phyloP scores from a whole-genome alignment of 768 basidiomycete species.

The Leccinellum rugosiceps region DNA sequence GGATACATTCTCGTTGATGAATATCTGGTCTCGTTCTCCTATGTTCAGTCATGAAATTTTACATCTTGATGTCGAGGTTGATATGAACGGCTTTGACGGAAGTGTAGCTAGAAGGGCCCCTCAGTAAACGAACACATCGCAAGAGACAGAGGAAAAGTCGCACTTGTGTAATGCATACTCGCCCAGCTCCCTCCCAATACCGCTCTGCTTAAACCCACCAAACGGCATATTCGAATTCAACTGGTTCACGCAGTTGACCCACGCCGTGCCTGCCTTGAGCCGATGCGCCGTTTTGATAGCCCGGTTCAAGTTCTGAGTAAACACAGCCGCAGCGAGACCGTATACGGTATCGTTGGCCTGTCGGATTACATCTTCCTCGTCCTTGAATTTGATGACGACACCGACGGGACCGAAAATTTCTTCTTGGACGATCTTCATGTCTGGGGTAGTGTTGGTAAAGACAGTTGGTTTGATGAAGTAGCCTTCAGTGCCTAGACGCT shows the following conservation, averaged over 20 bases:
- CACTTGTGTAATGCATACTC: conserved; percentile 65
- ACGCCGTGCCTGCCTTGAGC: conserved; percentile 79
- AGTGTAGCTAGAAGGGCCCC: conserved; percentile 14
- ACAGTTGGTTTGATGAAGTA: conserved; percentile 77
- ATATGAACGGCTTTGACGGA: conserved; percentile 37
- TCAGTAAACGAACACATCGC: neutral
- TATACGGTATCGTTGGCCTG: conserved; percentile 86
- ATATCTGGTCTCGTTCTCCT: neutral
- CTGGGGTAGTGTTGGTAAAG: conserved; percentile 60
- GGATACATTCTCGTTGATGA: neutral
- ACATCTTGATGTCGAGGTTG: conserved; percentile 39
- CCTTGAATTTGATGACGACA: conserved; percentile 73
- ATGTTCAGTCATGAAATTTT: neutral
- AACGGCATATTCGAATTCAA: conserved; percentile 55
- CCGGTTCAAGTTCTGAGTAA: conserved; percentile 73
- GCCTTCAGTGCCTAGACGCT: conserved; percentile 53
- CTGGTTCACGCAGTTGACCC: conserved; percentile 45
- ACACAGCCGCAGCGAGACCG: conserved; percentile 86
- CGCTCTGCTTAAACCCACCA: conserved; percentile 83
- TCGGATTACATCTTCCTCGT: conserved; percentile 59
- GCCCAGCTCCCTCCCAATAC: conserved; percentile 78
- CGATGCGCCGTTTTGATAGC: conserved; percentile 70
- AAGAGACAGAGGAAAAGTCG: conserved; percentile 17
- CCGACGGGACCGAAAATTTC: conserved; percentile 84
- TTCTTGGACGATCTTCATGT: conserved; percentile 74